These are phyloP conservation scores for Sporothrix brasiliensis DNA, from an alignment of 2,329 filamentous ascomycete species.

Conservation along the genomic window DNA sequence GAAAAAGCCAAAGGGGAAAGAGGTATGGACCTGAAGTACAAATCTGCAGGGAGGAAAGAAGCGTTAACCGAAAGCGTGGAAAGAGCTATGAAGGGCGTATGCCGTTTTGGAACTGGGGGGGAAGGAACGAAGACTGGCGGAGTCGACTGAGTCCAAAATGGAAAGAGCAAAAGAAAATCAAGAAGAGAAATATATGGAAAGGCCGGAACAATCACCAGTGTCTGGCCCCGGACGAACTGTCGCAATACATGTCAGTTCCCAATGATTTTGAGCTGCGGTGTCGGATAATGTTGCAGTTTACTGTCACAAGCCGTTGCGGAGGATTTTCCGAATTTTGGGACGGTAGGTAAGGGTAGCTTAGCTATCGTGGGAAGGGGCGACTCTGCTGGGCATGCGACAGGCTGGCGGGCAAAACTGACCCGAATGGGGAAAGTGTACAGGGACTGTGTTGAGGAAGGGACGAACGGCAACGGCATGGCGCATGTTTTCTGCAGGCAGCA, in stretches of 20 bases:
- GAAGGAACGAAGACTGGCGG: constrained; percentile 1
- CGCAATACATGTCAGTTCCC: too few species aligned
- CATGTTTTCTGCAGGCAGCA: neutral
- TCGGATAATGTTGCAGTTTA: neutral
- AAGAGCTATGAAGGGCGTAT: neutral
- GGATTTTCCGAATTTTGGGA: neutral
- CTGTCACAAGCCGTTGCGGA: constrained; percentile 13
- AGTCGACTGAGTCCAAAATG: neutral
- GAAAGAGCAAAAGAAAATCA: neutral
- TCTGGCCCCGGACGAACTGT: too few species aligned
- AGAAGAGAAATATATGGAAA: neutral
- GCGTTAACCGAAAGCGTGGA: neutral
- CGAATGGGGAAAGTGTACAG: too few species aligned
- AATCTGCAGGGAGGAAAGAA: neutral
- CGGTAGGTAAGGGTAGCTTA: neutral
- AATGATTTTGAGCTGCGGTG: neutral
- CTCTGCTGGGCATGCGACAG: neutral
- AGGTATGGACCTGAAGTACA: too few species aligned
- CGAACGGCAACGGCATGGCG: neutral
- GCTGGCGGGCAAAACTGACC: neutral
- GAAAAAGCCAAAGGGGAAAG: neutral
- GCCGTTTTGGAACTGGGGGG: neutral
- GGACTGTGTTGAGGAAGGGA: neutral
- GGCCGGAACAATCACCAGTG: neutral
- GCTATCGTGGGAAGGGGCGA: neutral